Evolutionary conservation across 805 yeast genomes (phyloP).

Genomic region (Schwanniomyces vanrijiae): DNA sequence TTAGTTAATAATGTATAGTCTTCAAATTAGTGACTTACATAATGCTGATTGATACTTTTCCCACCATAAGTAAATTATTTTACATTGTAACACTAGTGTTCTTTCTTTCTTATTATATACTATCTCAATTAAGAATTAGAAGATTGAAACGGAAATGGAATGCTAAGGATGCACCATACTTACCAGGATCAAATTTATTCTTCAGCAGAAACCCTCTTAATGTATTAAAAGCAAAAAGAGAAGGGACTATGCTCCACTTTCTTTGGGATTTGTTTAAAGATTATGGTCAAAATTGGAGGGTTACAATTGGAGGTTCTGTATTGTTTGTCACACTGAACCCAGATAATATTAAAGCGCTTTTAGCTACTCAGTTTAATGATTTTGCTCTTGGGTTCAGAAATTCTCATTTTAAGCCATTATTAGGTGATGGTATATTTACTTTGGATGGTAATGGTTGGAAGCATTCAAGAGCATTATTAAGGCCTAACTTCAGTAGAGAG

Average conservation of each 20-base stretch:
- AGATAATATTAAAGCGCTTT: conserved; percentile 35
- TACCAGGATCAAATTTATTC: conserved; percentile 5
- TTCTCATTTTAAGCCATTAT: conserved; percentile 26
- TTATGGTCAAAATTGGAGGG: conserved; percentile 11
- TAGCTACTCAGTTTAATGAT: conserved; percentile 36
- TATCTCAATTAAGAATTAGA: background rate
- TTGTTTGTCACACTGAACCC: conserved; percentile 32
- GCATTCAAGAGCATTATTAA: conserved; percentile 33
- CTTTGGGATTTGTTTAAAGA: conserved; percentile 7
- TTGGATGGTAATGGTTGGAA: conserved; percentile 39
- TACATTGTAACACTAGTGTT: background rate
- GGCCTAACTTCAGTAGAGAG: conserved; percentile 41
- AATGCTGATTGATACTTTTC: too few species aligned
- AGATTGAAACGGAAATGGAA: conserved; percentile 4
- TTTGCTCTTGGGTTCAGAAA: conserved; percentile 33
- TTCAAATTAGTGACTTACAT: too few species aligned
- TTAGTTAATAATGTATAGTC: too few species aligned
- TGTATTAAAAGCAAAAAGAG: conserved; percentile 14
- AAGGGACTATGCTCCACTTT: conserved; percentile 20
- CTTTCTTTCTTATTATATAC: background rate
- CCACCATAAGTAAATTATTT: too few species aligned
- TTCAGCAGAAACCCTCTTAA: conserved; percentile 8
- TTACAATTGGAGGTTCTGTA: conserved; percentile 18
- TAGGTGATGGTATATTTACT: conserved; percentile 41
- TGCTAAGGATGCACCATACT: conserved; percentile 5